These are phyloP conservation scores for Backusella circina DNA, from an alignment of 192 early-diverging fungal species.

Conservation along the genomic window DNA sequence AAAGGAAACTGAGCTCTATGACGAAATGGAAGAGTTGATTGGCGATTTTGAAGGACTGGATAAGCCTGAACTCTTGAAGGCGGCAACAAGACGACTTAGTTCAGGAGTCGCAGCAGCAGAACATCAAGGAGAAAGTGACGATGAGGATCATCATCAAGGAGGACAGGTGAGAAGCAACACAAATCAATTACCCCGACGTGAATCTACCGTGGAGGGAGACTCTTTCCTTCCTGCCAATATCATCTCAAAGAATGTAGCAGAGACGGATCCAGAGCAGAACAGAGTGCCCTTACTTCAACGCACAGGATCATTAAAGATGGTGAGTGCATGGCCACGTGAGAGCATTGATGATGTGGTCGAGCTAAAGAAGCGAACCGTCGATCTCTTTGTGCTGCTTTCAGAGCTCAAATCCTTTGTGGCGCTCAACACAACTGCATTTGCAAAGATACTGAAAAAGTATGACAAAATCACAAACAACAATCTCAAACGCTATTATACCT, in stretches of 20 bases:
- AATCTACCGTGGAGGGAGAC: conserved; percentile 26
- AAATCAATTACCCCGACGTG: conserved; percentile 28
- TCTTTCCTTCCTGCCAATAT: conserved; percentile 32
- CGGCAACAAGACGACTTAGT: background rate
- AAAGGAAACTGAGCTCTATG: conserved; percentile 78
- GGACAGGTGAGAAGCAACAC: conserved; percentile 11
- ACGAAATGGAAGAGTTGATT: conserved; percentile 61
- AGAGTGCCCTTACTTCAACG: background rate
- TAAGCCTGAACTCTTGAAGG: conserved; percentile 21
- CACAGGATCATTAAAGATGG: background rate
- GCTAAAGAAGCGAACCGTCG: conserved; percentile 45
- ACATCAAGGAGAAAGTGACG: background rate
- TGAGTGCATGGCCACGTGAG: conserved; percentile 5
- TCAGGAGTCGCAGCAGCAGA: no score
- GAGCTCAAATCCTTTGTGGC: conserved; percentile 87
- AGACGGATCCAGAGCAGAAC: conserved; percentile 9
- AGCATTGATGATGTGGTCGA: conserved; percentile 5
- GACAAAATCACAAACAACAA: conserved; percentile 86
- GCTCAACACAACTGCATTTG: conserved; percentile 89
- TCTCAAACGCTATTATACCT: conserved; percentile 71
- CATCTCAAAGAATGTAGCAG: conserved; percentile 28
- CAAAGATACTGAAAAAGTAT: conserved; percentile 96
- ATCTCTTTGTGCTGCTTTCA: conserved; percentile 79
- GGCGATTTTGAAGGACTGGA: conserved; percentile 51
- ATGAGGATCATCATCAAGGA: background rate